A percentile compares a stretch with the other conserved stretches of the same genome.
Evolutionary conservation across 305 asterid species (phyloP).

Genomic region (Galium porrigens): DNA sequence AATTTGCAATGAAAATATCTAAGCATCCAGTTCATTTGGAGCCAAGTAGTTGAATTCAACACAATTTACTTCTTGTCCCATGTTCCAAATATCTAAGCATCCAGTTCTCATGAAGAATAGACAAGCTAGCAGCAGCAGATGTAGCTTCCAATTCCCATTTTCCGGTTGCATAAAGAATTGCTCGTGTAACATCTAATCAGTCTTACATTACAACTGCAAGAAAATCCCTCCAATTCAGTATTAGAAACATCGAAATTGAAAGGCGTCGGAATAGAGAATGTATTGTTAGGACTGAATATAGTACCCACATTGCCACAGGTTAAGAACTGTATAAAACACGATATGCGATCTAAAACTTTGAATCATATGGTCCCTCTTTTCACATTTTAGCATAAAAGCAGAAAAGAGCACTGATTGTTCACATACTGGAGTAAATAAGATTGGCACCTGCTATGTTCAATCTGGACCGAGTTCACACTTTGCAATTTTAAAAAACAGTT

Average conservation of each 20-base stretch:
- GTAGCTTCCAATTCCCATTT: slow-evolving; percentile 3
- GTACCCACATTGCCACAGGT: not conserved
- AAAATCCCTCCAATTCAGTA: not conserved
- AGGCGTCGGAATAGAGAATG: not conserved
- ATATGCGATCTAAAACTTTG: not conserved
- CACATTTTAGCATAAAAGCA: not conserved
- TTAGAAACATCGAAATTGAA: not conserved
- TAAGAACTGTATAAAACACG: not conserved
- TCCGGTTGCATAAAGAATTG: slow-evolving; percentile 8
- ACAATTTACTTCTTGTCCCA: not conserved
- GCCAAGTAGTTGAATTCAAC: not conserved
- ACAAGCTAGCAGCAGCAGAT: not conserved
- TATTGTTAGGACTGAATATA: not conserved
- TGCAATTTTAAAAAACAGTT: slow-evolving; percentile 10
- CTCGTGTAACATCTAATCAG: not conserved
- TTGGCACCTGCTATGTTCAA: slow-evolving; percentile 1
- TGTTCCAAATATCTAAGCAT: not conserved
- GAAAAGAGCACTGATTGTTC: not conserved
- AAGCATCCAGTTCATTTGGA: no score
- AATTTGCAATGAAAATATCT: no score
- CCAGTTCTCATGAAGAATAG: not conserved
- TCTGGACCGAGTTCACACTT: not conserved
- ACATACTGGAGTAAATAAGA: not conserved
- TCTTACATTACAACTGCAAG: not conserved
- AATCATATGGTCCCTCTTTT: not conserved